Percentiles rank a stretch among this genome's conserved stretches.
These are phyloP conservation scores for Urostyla sp. DNA, from an alignment of 73 alveolate genomes.

Conservation along the genomic window DNA sequence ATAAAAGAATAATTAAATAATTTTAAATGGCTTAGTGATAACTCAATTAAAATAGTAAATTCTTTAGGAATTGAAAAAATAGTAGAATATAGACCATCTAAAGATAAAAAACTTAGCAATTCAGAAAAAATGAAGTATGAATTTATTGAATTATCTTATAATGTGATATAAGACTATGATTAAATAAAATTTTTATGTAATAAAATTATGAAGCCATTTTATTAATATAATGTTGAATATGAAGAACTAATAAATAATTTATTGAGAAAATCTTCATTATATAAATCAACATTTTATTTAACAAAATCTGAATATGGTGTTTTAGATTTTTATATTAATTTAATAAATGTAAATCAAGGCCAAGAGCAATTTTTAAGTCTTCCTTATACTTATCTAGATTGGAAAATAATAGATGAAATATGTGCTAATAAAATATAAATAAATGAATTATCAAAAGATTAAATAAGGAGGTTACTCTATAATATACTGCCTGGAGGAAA, in stretches of 20 bases:
- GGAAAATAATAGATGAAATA: constrained; percentile 15
- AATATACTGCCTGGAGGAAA: constrained; percentile 43
- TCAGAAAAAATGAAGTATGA: too few relatives aligned
- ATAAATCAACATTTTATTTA: not conserved
- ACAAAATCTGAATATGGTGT: too few relatives aligned
- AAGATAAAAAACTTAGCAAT: too few relatives aligned
- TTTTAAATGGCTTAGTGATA: not conserved
- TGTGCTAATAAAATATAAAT: not conserved
- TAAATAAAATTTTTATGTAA: constrained; percentile 2
- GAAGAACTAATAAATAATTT: not conserved
- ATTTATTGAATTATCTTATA: too few relatives aligned
- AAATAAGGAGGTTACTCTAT: not conserved
- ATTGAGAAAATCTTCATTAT: not conserved
- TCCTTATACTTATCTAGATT: constrained; percentile 8
- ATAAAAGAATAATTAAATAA: too few relatives aligned
- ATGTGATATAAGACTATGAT: not conserved
- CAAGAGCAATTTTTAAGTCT: not conserved
- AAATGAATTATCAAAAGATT: not conserved
- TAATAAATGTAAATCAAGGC: not conserved
- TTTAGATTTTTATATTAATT: not conserved
- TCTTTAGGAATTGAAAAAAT: constrained; percentile 9
- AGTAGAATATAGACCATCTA: too few relatives aligned
- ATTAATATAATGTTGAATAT: not conserved
- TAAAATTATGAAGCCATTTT: not conserved
- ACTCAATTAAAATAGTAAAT: not conserved